These are phyloP conservation scores for Aspergillus sclerotialis DNA, from an alignment of 2,329 filamentous ascomycete genomes.

Conservation along the genomic window DNA sequence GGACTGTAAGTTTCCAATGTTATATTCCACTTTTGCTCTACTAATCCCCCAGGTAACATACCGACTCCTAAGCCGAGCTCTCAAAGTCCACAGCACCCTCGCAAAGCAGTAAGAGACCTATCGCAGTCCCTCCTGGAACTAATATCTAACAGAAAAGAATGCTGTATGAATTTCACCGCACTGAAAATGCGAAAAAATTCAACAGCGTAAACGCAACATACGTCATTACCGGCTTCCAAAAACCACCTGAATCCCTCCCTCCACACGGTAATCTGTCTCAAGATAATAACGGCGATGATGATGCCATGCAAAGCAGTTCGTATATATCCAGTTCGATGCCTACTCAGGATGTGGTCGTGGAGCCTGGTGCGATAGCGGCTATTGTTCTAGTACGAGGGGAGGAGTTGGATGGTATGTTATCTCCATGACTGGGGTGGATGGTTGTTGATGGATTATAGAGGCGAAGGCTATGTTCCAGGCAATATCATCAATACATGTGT, in stretches of 20 bases:
- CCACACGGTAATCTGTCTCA: conserved; percentile 31
- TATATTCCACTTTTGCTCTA: not conserved
- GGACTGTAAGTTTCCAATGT: conserved; percentile 49
- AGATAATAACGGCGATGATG: conserved; percentile 58
- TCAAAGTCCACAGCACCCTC: conserved; percentile 76
- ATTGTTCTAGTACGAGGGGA: conserved; percentile 67
- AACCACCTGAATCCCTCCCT: conserved; percentile 22
- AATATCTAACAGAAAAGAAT: conserved; percentile 50
- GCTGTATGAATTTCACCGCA: conserved; percentile 76
- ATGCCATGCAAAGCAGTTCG: conserved; percentile 57
- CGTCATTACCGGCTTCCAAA: conserved; percentile 66
- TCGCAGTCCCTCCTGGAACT: no score
- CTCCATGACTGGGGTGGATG: not conserved
- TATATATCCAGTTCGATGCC: conserved; percentile 62
- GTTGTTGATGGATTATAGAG: conserved; percentile 39
- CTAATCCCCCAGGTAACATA: conserved; percentile 65
- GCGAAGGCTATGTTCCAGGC: conserved; percentile 61
- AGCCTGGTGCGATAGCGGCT: conserved; percentile 49
- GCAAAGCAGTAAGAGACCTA: conserved; percentile 83
- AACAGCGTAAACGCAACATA: conserved; percentile 87
- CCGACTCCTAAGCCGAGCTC: conserved; percentile 69
- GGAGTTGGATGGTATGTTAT: conserved; percentile 55
- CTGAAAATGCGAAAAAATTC: conserved; percentile 67
- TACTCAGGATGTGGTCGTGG: conserved; percentile 43
- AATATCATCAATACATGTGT: conserved; percentile 77